Base-by-base conservation (phyloP, 164 flowering plant genomes). In the Aristolochia contorta region DNA sequence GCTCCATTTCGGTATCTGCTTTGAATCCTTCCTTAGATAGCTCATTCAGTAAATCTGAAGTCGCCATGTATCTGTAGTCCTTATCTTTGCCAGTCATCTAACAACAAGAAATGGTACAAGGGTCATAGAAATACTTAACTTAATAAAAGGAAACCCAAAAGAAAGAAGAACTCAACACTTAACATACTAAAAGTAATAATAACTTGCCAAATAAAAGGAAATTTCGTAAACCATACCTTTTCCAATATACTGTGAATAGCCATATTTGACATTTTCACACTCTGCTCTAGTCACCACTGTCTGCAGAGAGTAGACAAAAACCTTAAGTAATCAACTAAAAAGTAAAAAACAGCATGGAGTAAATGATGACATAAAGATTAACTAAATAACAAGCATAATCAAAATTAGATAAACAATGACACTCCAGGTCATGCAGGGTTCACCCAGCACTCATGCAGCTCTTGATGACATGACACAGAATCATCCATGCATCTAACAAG, bases 71-170 rank as follows among this genome's bases (percentile, higher is more conserved):
- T 71, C 99, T 80, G 69, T 79, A 94, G 76, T 94, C 99, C 74
- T 94, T 94, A 75, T 94, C 99, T 73, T 94, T 94, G 27, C 96
- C 99, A 0, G 96, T 91, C 91, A 94, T 94, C 99, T 94, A 80
- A 55, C 71, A 61, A 63, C 23, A 0, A 21, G 58, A 56, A 41
- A 25, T 5, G n/a, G 14, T 53, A 53, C 1, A 32, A 6, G 41
- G 4, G 16, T 16, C 22, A 7, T 22, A 21, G 19, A 21, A 20
- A 52, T 13, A 9, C 20, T 9, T 19, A 15, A 15, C 8, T 16
- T 16, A 32, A 7, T 16, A 14, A 16, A 13, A n/a, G 14, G 25
- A 12, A 19, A 43, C 12, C 6, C 30, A 5, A 27, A 27, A 59
- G 18, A 58, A 58, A 22, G 6, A 46, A 12, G 37, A n/a, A n/a